Conservation (phyloP, 2,329 filamentous ascomycete genomes). For the Alternaria sp. region DNA sequence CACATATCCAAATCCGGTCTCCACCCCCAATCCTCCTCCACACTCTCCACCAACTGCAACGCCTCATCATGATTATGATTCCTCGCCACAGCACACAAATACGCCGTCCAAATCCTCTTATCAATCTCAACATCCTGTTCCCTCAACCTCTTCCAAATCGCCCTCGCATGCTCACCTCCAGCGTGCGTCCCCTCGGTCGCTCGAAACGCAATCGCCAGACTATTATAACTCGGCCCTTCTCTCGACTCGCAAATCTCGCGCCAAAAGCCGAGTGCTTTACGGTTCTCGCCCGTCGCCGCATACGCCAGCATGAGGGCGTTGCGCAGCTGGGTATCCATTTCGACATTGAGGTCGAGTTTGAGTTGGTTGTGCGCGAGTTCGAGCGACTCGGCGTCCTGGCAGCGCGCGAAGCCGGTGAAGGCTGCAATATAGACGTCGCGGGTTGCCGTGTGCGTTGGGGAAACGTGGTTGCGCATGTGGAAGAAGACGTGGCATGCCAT, state of each 20-base stretch:
- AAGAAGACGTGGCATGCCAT: conserved; percentile 88
- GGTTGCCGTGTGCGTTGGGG: conserved; percentile 69
- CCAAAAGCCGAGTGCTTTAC: conserved; percentile 81
- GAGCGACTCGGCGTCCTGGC: conserved; percentile 69
- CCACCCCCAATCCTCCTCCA: conserved; percentile 71
- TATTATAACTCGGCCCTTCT: conserved; percentile 87
- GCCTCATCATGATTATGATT: conserved; percentile 75
- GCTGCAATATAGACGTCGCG: conserved; percentile 78
- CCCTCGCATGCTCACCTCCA: conserved; percentile 56
- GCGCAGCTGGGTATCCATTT: conserved; percentile 76
- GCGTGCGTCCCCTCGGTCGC: conserved; percentile 71
- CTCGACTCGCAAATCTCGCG: conserved; percentile 78
- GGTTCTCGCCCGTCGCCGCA: conserved; percentile 70
- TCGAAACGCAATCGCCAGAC: conserved; percentile 81
- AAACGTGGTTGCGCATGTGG: conserved; percentile 85
- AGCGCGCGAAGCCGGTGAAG: conserved; percentile 75
- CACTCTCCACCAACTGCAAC: conserved; percentile 70
- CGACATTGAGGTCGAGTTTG: conserved; percentile 86
- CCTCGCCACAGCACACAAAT: conserved; percentile 77
- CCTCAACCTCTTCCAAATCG: conserved; percentile 75
- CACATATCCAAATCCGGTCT: conserved; percentile 75
- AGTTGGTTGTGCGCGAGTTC: conserved; percentile 88
- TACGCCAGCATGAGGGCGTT: conserved; percentile 92
- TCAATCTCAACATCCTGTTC: conserved; percentile 82
- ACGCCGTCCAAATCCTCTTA: conserved; percentile 75